Percentiles rank a stretch among this genome's conserved stretches.
Evolutionary conservation across 2,329 filamentous ascomycete species (phyloP).

Genomic region (Cordyceps tenuipes): DNA sequence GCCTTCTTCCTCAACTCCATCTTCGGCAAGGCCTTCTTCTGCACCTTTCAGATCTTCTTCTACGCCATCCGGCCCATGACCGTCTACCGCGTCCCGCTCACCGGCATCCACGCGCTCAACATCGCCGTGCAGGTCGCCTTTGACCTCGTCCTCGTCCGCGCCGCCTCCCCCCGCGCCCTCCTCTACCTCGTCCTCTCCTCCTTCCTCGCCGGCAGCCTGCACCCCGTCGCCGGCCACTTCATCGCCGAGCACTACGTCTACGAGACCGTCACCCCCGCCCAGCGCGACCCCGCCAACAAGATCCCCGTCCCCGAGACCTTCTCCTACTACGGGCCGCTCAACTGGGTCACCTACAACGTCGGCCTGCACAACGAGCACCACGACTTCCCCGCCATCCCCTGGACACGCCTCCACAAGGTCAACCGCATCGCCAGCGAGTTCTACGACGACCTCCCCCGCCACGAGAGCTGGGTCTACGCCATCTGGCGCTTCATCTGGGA

Average conservation of each 20-base stretch:
- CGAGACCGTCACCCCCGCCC: slow-evolving; percentile 48
- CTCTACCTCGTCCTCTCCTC: slow-evolving; percentile 81
- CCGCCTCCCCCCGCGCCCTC: slow-evolving; percentile 55
- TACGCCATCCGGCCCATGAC: slow-evolving; percentile 95
- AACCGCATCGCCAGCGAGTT: slow-evolving; percentile 81
- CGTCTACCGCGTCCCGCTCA: slow-evolving; percentile 83
- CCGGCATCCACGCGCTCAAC: slow-evolving; percentile 76
- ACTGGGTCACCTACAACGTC: slow-evolving; percentile 92
- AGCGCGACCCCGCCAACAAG: slow-evolving; percentile 48
- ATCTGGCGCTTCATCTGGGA: slow-evolving; percentile 96
- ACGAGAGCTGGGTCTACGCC: slow-evolving; percentile 85
- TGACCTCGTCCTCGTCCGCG: slow-evolving; percentile 59
- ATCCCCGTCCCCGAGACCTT: slow-evolving; percentile 84
- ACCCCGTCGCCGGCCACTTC: slow-evolving; percentile 94
- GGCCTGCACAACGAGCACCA: slow-evolving; percentile 98
- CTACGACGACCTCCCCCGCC: slow-evolving; percentile 77
- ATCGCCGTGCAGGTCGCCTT: slow-evolving; percentile 68
- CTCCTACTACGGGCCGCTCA: slow-evolving; percentile 91
- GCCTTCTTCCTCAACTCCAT: slow-evolving; percentile 90
- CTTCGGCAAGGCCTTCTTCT: slow-evolving; percentile 96
- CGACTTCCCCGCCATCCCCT: slow-evolving; percentile 94
- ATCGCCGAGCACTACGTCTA: slow-evolving; percentile 96
- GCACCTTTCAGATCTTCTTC: slow-evolving; percentile 98
- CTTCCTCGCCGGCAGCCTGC: slow-evolving; percentile 87
- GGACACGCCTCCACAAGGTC: slow-evolving; percentile 75